Evolutionary conservation across 805 yeast species (phyloP), one percentile per base, ranked within the genome.

Genomic region (Lachancea sp.): DNA sequence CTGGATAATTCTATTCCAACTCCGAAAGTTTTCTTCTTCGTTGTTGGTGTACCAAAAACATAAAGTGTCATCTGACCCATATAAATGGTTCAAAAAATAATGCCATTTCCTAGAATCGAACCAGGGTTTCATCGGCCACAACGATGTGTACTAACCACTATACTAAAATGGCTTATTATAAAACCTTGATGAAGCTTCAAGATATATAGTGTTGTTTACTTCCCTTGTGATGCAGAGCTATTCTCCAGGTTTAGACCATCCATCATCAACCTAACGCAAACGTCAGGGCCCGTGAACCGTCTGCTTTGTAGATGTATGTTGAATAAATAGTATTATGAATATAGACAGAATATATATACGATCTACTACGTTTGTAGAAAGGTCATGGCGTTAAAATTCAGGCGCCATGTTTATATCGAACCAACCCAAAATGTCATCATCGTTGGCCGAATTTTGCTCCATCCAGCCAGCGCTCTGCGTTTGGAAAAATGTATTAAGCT

Each of bases 381-480:
- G 17, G 29, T 25, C 25, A 36, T 20, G 3, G 16, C 20, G 3
- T 29, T 26, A 44, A 56, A 79, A 78, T 49, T 76, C 82, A 0
- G 81, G 82, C 3, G 78, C 79, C 82, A 77, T 78, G 56, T 83
- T 83, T 62, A 81, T 79, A 60, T 87, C 95, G 70, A 90, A 85
- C 96, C 96, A 90, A 11, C 97, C 97, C 38, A 90, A 68, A 57
- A 90, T 84, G 60, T 90, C 97, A 26, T 36, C 43, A 58, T 90
- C 97, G 11, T 60, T 58, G 41, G 55, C 57, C n/a, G 59, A 55
- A 38, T 81, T 86, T 27, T 80, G 82, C 58, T 86, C 89, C 59
- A 82, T 75, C 95, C 95, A 87, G 26, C 88, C 90, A 29, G 82
- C 79, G 22, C 89, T 84, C 54, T 85, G 93, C 61, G 83, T 88